Conservation (phyloP, 768 basidiomycete species). For the Scleroderma bovista region DNA sequence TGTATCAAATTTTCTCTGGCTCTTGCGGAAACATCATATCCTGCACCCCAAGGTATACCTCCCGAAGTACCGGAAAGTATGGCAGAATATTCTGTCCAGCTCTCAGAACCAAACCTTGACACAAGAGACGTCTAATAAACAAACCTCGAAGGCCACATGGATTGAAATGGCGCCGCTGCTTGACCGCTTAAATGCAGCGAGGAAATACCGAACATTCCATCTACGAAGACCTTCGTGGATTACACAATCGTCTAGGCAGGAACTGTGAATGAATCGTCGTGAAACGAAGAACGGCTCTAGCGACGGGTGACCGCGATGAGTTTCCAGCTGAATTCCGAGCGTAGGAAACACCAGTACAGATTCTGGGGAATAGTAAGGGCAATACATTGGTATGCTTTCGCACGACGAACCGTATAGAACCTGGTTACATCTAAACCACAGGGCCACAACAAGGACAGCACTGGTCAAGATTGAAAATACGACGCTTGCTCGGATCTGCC, state of each 20-base stretch:
- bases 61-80: slow-evolving; percentile 50
- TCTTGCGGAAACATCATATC: slow-evolving; percentile 30
- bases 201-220: slow-evolving; percentile 70
- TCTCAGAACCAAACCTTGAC: background rate
- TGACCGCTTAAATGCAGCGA: slow-evolving; percentile 42
- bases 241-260: slow-evolving; percentile 51
- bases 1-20: background rate
- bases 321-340: slow-evolving; percentile 73
- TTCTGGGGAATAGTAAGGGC: slow-evolving; percentile 38
- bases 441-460: slow-evolving; percentile 15
- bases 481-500: slow-evolving; percentile 13
- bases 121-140: too few relatives aligned
- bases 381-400: background rate
- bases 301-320: slow-evolving; percentile 51
- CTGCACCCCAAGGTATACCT: slow-evolving; percentile 59
- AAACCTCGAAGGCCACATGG: slow-evolving; percentile 59
- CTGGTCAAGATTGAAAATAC: slow-evolving; percentile 6
- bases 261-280: slow-evolving; percentile 56
- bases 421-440: slow-evolving; percentile 37
- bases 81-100: slow-evolving; percentile 58
- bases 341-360: slow-evolving; percentile 61
- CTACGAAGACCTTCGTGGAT: slow-evolving; percentile 70
- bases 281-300: slow-evolving; percentile 23
- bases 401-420: slow-evolving; percentile 41
- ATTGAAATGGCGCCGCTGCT: slow-evolving; percentile 28